phyloP scores from a whole-genome alignment of 305 asterid genomes.

The Lippia alba region DNA sequence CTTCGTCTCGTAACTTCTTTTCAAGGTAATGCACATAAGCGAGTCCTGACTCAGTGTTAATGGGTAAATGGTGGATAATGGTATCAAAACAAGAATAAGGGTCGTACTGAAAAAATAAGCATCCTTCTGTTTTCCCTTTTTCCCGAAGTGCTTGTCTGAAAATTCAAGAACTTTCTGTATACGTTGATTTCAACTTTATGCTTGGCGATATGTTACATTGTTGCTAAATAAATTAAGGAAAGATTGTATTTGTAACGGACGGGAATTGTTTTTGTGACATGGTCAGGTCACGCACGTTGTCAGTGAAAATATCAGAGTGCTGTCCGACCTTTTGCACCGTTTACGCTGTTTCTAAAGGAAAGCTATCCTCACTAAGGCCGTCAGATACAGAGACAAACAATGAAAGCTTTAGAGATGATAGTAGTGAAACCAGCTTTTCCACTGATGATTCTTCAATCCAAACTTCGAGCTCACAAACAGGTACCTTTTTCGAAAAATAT shows the following conservation, averaged over 20 bases:
- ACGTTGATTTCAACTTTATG: too few relatives aligned
- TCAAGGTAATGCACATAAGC: conserved; percentile 54
- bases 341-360: conserved; percentile 82
- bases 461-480: conserved; percentile 53
- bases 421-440: conserved; percentile 57
- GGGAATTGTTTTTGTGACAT: conserved; percentile 14
- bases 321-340: conserved; percentile 72
- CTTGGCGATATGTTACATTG: not conserved
- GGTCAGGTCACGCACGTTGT: conserved; percentile 59
- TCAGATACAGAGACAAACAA: conserved; percentile 60
- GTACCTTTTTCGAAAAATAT: conserved; percentile 32
- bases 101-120: too few relatives aligned
- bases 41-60: conserved; percentile 1
- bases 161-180: too few relatives aligned
- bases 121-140: not conserved
- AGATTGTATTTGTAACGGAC: conserved; percentile 9
- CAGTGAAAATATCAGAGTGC: conserved; percentile 63
- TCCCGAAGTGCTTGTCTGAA: not conserved
- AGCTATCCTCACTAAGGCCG: conserved; percentile 64
- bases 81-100: too few relatives aligned
- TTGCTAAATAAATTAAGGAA: conserved; percentile 2
- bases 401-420: conserved; percentile 51
- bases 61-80: too few relatives aligned
- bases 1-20: conserved; percentile 74
- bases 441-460: conserved; percentile 52